Evolutionary conservation across 768 basidiomycete species (phyloP).

Genomic region (Rhizopogon salebrosus): DNA sequence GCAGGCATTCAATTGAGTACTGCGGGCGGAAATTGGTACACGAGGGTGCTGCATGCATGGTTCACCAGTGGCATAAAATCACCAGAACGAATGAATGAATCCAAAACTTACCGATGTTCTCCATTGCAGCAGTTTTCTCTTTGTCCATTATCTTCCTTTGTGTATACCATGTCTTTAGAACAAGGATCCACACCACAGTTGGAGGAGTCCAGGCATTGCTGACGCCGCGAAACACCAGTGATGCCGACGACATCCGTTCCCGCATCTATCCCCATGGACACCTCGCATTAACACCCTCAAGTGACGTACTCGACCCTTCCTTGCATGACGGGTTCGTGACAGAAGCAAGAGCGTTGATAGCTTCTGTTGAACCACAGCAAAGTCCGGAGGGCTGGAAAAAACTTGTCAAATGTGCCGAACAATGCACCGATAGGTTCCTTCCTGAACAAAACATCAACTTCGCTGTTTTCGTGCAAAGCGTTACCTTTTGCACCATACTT

Average conservation of each 20-base stretch:
- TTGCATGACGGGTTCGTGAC: neutral
- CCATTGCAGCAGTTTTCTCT: neutral
- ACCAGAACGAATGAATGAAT: too few species aligned
- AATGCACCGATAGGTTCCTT: conserved; percentile 8
- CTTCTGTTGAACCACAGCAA: neutral
- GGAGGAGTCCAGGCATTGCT: neutral
- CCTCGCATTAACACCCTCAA: neutral
- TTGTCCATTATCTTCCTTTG: neutral
- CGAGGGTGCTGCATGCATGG: neutral
- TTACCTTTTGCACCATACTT: conserved; percentile 39
- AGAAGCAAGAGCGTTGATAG: neutral
- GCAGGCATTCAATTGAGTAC: neutral
- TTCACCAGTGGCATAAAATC: neutral
- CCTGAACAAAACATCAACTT: conserved; percentile 19
- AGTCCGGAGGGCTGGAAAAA: neutral
- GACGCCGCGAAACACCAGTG: neutral
- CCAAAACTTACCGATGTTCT: neutral
- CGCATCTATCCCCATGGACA: neutral
- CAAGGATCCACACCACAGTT: neutral
- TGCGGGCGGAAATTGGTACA: neutral
- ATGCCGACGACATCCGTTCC: neutral
- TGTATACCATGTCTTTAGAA: neutral
- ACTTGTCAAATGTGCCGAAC: neutral
- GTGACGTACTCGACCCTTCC: neutral
- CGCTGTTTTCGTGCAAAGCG: conserved; percentile 37